Conservation (phyloP, 805 yeast species). For the Wickerhamiella slavikovae region DNA sequence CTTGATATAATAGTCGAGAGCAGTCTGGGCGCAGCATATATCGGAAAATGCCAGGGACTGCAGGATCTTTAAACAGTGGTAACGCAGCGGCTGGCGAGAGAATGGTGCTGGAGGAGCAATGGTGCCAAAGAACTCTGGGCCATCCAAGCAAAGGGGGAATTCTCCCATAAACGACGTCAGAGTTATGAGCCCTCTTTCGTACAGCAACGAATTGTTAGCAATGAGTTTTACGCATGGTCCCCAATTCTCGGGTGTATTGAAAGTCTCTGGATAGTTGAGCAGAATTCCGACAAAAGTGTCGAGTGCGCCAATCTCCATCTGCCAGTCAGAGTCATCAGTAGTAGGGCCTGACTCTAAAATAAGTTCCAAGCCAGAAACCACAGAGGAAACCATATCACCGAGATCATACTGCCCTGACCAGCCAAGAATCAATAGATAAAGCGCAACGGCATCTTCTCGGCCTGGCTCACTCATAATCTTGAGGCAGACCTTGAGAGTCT, state of each 20-base stretch:
- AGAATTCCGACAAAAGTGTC: too few species aligned
- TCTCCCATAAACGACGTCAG: constrained; percentile 8
- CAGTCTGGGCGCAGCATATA: constrained; percentile 1
- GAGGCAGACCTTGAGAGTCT: neutral
- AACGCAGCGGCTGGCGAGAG: constrained; percentile 29
- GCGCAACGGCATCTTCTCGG: too few species aligned
- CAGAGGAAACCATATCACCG: too few species aligned
- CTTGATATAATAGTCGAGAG: constrained; percentile 2
- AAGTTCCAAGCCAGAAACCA: too few species aligned
- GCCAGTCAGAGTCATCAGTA: too few species aligned
- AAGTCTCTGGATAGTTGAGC: too few species aligned
- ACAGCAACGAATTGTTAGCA: constrained; percentile 36
- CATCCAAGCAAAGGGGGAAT: constrained; percentile 13
- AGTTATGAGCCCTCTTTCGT: constrained; percentile 27
- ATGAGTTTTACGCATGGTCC: constrained; percentile 21
- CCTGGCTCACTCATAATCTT: too few species aligned
- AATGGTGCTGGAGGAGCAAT: constrained; percentile 29
- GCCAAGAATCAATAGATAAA: too few species aligned
- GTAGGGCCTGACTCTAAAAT: too few species aligned
- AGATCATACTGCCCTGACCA: too few species aligned
- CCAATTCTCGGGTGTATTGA: constrained; percentile 16
- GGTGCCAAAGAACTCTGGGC: constrained; percentile 36
- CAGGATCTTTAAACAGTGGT: constrained; percentile 35
- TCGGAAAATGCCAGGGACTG: constrained; percentile 19
- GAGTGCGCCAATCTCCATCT: too few species aligned